These are phyloP conservation scores for Clarireedia monteithiana DNA, from an alignment of 2,329 filamentous ascomycete species.

Conservation along the genomic window DNA sequence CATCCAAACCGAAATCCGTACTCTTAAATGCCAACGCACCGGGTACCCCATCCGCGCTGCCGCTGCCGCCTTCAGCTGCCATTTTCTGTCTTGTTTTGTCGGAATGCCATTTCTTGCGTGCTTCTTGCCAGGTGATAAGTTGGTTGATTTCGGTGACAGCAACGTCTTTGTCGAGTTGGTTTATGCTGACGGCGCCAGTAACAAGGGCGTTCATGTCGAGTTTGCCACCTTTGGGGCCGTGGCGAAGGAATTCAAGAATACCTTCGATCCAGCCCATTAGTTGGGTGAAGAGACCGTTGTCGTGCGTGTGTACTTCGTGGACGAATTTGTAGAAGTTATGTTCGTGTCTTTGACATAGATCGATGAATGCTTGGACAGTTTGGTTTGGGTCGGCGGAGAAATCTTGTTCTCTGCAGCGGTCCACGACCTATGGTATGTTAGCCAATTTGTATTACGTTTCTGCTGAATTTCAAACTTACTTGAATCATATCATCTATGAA, in stretches of 20 bases:
- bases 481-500: conserved; percentile 91
- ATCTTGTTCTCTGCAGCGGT: conserved; percentile 63
- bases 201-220: conserved; percentile 94
- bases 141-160: conserved; percentile 75
- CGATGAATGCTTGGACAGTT: conserved; percentile 96
- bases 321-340: conserved; percentile 99
- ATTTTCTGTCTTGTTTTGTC: conserved; percentile 99
- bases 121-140: conserved; percentile 89
- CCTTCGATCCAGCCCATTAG: conserved; percentile 97
- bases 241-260: conserved; percentile 85
- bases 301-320: conserved; percentile 93
- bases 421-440: conserved; percentile 45
- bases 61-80: conserved; percentile 66
- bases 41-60: conserved; percentile 39
- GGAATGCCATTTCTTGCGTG: conserved; percentile 94
- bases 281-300: conserved; percentile 92
- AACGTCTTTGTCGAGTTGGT: conserved; percentile 60
- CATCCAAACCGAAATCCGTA: conserved; percentile 83
- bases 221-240: conserved; percentile 77
- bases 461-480: conserved; percentile 37
- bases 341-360: conserved; percentile 89
- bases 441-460: background rate
- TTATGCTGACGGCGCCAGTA: conserved; percentile 63
- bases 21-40: conserved; percentile 60
- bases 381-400: conserved; percentile 94